Percentiles rank a stretch among this genome's conserved stretches.
These are phyloP conservation scores for Eremochloa ophiuroides DNA, from an alignment of 176 grass and related monocot species.

Conservation along the genomic window DNA sequence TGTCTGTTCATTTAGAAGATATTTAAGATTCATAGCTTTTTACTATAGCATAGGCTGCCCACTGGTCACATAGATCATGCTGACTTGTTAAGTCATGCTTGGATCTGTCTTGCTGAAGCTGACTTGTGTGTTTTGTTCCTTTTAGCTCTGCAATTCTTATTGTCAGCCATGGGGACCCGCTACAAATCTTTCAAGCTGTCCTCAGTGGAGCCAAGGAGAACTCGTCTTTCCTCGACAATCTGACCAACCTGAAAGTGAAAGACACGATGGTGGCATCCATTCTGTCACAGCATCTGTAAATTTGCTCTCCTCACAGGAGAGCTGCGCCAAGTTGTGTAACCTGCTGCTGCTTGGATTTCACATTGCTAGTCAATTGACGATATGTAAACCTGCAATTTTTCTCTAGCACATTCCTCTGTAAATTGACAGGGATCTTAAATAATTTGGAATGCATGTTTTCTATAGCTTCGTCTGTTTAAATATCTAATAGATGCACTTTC, in stretches of 20 bases:
- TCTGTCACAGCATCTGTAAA: constrained; percentile 60
- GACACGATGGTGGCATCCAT: constrained; percentile 13
- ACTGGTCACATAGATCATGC: not conserved
- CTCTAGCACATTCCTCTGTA: not conserved
- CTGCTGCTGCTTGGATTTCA: not conserved
- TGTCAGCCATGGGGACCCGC: constrained; percentile 85
- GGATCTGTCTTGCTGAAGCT: not conserved
- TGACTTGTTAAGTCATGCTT: not conserved
- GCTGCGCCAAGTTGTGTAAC: constrained; percentile 48
- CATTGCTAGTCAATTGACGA: not conserved
- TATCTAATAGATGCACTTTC: not conserved
- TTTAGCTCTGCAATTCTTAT: constrained; percentile 57
- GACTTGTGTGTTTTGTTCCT: not conserved
- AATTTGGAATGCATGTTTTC: not conserved
- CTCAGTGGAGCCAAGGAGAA: constrained; percentile 47
- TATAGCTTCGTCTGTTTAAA: not conserved
- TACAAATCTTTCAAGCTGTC: constrained; percentile 86
- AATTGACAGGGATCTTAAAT: not conserved
- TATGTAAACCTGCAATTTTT: not conserved
- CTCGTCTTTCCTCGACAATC: constrained; percentile 19
- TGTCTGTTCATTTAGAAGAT: not conserved
- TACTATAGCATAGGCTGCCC: not conserved
- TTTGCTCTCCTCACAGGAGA: constrained; percentile 72
- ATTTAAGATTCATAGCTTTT: not conserved
- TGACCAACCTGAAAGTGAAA: constrained; percentile 32